Evolutionary conservation across 2,329 filamentous ascomycete species (phyloP).

Genomic region (Beauveria caledonica): DNA sequence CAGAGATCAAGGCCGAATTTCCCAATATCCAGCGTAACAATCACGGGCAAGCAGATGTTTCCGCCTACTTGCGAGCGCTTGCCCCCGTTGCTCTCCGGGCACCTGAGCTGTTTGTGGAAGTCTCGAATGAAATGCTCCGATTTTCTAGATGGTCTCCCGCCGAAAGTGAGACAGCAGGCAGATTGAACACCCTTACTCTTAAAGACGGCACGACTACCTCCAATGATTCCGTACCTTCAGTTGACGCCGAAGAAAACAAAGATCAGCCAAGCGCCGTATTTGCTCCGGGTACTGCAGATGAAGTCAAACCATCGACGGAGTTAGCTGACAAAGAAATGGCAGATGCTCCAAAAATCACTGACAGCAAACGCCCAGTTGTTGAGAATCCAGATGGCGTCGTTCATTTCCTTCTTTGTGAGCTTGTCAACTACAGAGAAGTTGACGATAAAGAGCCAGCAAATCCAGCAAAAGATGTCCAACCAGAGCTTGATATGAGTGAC

Average conservation of each 20-base stretch:
- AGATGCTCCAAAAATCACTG: slow-evolving; percentile 57
- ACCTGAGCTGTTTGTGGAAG: slow-evolving; percentile 78
- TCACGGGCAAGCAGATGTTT: slow-evolving; percentile 56
- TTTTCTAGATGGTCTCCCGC: slow-evolving; percentile 51
- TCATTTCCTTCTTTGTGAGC: slow-evolving; percentile 86
- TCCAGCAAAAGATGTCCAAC: slow-evolving; percentile 34
- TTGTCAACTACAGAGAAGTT: slow-evolving; percentile 86
- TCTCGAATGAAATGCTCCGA: slow-evolving; percentile 77
- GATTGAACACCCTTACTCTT: slow-evolving; percentile 30
- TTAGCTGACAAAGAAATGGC: slow-evolving; percentile 49
- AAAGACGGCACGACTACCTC: slow-evolving; percentile 27
- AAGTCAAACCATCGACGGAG: slow-evolving; percentile 55
- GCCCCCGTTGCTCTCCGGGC: slow-evolving; percentile 73
- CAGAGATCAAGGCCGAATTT: slow-evolving; percentile 76
- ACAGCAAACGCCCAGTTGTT: slow-evolving; percentile 74
- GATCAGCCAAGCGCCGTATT: slow-evolving; percentile 13
- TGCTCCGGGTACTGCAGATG: slow-evolving; percentile 21
- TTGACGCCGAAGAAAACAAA: slow-evolving; percentile 12
- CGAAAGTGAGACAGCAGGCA: slow-evolving; percentile 22
- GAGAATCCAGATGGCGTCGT: slow-evolving; percentile 93
- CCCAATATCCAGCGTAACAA: slow-evolving; percentile 43
- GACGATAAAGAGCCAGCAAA: slow-evolving; percentile 65
- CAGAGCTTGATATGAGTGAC: slow-evolving; percentile 24
- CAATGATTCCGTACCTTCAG: slow-evolving; percentile 10
- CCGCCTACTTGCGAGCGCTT: slow-evolving; percentile 65